These are phyloP conservation scores for Rhizopogon vinicolor DNA, from an alignment of 768 basidiomycete genomes.

Conservation along the genomic window DNA sequence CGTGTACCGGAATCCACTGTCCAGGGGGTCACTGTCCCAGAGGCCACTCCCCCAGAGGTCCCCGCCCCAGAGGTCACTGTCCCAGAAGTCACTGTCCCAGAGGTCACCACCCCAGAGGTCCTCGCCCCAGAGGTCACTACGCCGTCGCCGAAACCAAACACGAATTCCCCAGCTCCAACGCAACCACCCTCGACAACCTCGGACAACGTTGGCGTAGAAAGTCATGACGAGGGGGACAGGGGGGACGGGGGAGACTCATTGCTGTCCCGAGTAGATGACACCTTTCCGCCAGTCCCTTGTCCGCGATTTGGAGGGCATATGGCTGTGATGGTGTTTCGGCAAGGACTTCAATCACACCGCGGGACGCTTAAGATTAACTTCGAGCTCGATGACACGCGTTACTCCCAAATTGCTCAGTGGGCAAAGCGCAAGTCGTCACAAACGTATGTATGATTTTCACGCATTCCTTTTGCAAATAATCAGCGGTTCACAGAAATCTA, in stretches of 20 bases:
- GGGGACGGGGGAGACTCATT: no score
- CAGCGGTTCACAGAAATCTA: constrained; percentile 24
- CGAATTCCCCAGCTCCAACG: neutral
- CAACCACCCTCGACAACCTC: neutral
- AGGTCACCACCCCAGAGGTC: neutral
- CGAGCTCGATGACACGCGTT: constrained; percentile 23
- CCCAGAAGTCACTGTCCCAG: neutral
- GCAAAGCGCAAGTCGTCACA: constrained; percentile 22
- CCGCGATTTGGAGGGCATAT: constrained; percentile 14
- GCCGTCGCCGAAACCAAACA: neutral
- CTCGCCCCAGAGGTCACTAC: neutral
- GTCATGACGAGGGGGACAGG: neutral
- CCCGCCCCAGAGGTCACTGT: neutral
- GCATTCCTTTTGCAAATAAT: neutral
- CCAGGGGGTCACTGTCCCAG: neutral
- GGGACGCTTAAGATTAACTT: constrained; percentile 18
- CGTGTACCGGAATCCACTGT: no score
- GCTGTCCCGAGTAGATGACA: neutral
- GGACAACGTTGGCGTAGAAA: neutral
- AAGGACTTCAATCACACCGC: constrained; percentile 12
- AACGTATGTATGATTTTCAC: constrained; percentile 24
- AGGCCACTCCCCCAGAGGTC: no score
- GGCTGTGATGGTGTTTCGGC: constrained; percentile 12
- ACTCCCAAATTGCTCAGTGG: constrained; percentile 31
- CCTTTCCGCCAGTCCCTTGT: neutral